Base-by-base conservation (phyloP, 75 land plant genomes). In the Picea sitchensis region DNA sequence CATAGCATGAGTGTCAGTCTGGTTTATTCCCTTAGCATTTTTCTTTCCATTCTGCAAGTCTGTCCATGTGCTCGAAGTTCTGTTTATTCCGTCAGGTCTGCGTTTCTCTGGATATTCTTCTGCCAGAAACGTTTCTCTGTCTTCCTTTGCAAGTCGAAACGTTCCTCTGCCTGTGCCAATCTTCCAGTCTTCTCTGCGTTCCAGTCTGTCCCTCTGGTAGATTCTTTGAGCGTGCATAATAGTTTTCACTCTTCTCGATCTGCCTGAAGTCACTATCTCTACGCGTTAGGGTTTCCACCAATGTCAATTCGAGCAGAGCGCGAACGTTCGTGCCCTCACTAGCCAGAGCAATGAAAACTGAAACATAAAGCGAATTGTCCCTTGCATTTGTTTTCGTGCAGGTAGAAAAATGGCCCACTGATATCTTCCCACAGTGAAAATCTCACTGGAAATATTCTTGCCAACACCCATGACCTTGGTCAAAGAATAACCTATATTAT, bases 371-470 rank as follows among this genome's bases (percentile, higher is more conserved):
- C 14, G 90, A 82, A 41, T 73, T 86, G 57, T 93, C 95, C 82
- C 91, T 93, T 15, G 93, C 85, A 65, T 91, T 93, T 89, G 79
- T 93, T 93, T 12, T 91, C 95, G 59, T 93, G 93, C 3, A 93
- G 95, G 73, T 93, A 93, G 76, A 93, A 93, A 93, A 63, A 93
- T 81, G 30, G 93, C 93, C 95, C 95, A 93, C 76, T 91, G 89
- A 81, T 89, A 93, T 0, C 95, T 93, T 2, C 93, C 95, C 11
- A 91, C 95, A 0, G 88, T 81, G 26, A 26, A 26, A 26, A 26
- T 26, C 26, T 26, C 26, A 26, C 26, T 26, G 26, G 26, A 26
- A 26, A 93, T 83, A 78, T 89, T 91, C 73, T 89, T 93, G 18
- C 95, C 93, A 1, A 89, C 77, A 0, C 95, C 95, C 93, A 93